These are phyloP conservation scores for Phytopythium cucurbitacearum DNA, from an alignment of 352 stramenopile genomes.

Conservation along the genomic window DNA sequence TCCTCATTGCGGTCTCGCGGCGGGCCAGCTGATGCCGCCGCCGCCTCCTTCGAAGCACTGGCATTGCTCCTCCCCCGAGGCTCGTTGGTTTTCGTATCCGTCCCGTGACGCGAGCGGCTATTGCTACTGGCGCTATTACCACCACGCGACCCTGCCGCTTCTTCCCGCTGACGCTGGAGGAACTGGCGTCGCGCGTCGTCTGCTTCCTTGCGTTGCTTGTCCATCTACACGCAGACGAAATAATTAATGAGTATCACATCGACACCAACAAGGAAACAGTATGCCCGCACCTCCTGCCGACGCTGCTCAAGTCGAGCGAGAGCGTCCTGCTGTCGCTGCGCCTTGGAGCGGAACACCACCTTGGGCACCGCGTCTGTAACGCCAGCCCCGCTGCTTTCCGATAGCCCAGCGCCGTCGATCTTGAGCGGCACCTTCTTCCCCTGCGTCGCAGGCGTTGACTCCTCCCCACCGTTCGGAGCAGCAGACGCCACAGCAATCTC, in stretches of 20 bases:
- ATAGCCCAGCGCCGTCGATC: constrained; percentile 10
- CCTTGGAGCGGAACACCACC: constrained; percentile 75
- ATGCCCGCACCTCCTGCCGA: constrained; percentile 34
- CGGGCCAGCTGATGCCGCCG: constrained; percentile 6
- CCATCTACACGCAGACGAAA: constrained; percentile 21
- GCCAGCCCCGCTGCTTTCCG: neutral
- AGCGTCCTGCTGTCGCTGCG: constrained; percentile 72
- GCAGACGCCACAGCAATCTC: neutral
- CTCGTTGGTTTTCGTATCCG: constrained; percentile 10
- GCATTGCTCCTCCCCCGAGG: constrained; percentile 2
- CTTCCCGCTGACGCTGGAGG: constrained; percentile 44
- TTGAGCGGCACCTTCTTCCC: constrained; percentile 30
- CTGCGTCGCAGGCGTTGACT: constrained; percentile 19
- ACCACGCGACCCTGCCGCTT: constrained; percentile 10
- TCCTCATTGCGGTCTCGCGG: constrained; percentile 44
- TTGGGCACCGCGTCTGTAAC: constrained; percentile 15
- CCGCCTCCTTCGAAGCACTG: constrained; percentile 9
- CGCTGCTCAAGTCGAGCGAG: constrained; percentile 71
- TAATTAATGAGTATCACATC: neutral
- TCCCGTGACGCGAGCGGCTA: constrained; percentile 12
- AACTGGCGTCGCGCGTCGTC: constrained; percentile 63
- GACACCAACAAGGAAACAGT: neutral
- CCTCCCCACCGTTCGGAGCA: neutral
- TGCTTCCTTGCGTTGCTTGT: constrained; percentile 46
- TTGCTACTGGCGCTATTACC: constrained; percentile 8